Base-by-base conservation (phyloP, 2,329 filamentous ascomycete species). In the Triangularia setosa region DNA sequence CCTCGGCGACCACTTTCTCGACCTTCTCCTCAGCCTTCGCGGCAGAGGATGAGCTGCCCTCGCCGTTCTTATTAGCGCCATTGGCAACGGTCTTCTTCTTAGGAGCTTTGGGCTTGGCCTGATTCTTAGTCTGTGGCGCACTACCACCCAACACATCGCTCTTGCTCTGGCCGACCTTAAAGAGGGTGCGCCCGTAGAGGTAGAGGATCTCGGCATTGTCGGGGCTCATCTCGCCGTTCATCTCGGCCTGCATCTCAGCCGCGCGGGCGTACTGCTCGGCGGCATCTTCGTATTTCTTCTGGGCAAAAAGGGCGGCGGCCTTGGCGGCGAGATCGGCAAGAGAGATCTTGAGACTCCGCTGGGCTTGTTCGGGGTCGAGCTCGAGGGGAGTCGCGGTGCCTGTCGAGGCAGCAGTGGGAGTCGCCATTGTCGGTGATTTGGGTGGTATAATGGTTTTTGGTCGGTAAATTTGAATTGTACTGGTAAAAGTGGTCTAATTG, bases 161-260 rank as follows among this genome's bases (percentile, higher is more conserved):
- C 78, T 96, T 97, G 76, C 87, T 89, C 75, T 98, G 91, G 28
- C 93, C 95, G 65, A 98, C 90, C 76, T 93, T 93, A 83, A 96
- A 98, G 21, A 99, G 81, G 63, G 92, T 92, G 74, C 94, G 91
- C 14, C 95, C 95, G 78, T 99, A 99, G 68, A 93, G 86, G 77
- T 96, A 99, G 21, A 98, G 86, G 56, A 99, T 86, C 75, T 98
- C 94, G 59, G 93, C 94, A 72, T 99, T 99, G 64, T 92, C 89
- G 3, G 91, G 87, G 16, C 88, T 88, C 84, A 96, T 91, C 78
- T 98, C 95, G 76, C 94, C 95, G 76, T 97, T 95, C 75, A 97
- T 82, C 75, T 92, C 87, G 64, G 91, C 92, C 79, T 99, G 95
- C 66, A 97, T 84, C 76, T 96, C 91, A 63, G 92, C 92, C 30